Base-by-base conservation (phyloP, 2,329 filamentous ascomycete species). In the Exophiala mesophila region DNA sequence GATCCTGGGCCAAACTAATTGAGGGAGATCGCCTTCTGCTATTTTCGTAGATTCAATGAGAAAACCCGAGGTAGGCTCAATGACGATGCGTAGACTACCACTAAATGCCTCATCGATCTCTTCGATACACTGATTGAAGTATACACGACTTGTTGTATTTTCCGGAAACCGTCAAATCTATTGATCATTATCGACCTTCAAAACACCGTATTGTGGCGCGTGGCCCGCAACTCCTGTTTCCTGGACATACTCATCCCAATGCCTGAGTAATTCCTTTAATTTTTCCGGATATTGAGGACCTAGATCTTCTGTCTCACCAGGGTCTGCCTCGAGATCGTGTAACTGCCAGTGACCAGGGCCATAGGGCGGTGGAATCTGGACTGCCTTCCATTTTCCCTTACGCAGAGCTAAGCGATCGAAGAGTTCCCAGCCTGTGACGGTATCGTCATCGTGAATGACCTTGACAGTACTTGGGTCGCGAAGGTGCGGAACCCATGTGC, bases 311-410 rank as follows among this genome's bases (percentile, higher is more conserved):
- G 69, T 62, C 57, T 80, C 73, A 3, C 74, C 74, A 0, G 71
- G 71, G 47, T 80, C 76, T 1, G 61, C 59, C 4, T 55, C 58
- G 2, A 79, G 61, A 52, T 78, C 70, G 54, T 77, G 79, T 28
- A 80, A 59, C 59, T 79, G 72, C 75, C 76, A 80, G 18, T 67
- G 67, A 54, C 76, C 74, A 0, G 68, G 67, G 0, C 73, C 74
- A 50, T 74, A 76, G 15, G 70, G 74, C 42, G 71, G 73, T 1
- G 73, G 74, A 36, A 78, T 74, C 54, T 73, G 78, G 31, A 76
- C 69, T 4, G 74, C 74, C 57, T 78, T 79, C 68, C 71, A 80
- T 52, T 75, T 67, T 5, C 70, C 74, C 39, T 71, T 72, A 31
- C 75, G 72, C 17, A 78, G 67, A 0, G 77, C 77, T 2, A 69